phyloP scores from a whole-genome alignment of 2,329 filamentous ascomycete genomes.

The Claviceps quebecensis region DNA sequence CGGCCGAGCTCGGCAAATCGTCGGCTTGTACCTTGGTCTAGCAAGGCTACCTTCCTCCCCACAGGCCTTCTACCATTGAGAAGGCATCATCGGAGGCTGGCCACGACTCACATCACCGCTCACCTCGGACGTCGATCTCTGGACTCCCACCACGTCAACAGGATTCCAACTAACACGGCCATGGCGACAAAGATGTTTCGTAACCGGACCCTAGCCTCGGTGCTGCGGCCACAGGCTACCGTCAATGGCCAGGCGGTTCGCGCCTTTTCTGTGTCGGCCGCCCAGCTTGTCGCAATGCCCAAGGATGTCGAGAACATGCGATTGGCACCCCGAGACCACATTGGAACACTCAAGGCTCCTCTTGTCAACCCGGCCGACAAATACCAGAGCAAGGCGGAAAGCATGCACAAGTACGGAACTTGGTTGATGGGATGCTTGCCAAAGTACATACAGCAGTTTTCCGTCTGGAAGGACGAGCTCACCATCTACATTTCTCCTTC shows the following conservation, averaged over 20 bases:
- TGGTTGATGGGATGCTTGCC: slow-evolving; percentile 95
- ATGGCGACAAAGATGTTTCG: slow-evolving; percentile 50
- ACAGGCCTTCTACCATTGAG: not conserved
- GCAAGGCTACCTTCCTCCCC: not conserved
- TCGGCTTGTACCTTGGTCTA: slow-evolving; percentile 11
- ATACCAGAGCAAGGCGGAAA: slow-evolving; percentile 73
- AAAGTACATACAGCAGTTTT: slow-evolving; percentile 98
- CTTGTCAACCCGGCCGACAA: slow-evolving; percentile 89
- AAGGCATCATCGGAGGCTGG: not conserved
- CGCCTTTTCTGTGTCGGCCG: slow-evolving; percentile 36
- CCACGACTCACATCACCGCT: not conserved
- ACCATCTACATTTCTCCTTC: slow-evolving; percentile 82
- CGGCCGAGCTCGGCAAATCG: slow-evolving; percentile 15
- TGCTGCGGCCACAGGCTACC: slow-evolving; percentile 34
- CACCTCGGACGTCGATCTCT: slow-evolving; percentile 2
- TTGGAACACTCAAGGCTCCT: slow-evolving; percentile 57
- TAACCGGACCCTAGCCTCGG: slow-evolving; percentile 40
- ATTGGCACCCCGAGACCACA: slow-evolving; percentile 41
- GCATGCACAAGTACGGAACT: slow-evolving; percentile 85
- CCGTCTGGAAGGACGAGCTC: slow-evolving; percentile 98
- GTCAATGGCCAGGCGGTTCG: slow-evolving; percentile 29
- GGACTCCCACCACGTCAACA: slow-evolving; percentile 26
- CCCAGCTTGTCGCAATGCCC: slow-evolving; percentile 38
- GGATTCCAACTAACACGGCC: slow-evolving; percentile 25
- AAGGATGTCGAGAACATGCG: slow-evolving; percentile 55